A percentile compares a stretch with the other conserved stretches of the same genome.
phyloP scores from a whole-genome alignment of 225 moss, liverwort and hornwort species.

The Polytrichum formosum region DNA sequence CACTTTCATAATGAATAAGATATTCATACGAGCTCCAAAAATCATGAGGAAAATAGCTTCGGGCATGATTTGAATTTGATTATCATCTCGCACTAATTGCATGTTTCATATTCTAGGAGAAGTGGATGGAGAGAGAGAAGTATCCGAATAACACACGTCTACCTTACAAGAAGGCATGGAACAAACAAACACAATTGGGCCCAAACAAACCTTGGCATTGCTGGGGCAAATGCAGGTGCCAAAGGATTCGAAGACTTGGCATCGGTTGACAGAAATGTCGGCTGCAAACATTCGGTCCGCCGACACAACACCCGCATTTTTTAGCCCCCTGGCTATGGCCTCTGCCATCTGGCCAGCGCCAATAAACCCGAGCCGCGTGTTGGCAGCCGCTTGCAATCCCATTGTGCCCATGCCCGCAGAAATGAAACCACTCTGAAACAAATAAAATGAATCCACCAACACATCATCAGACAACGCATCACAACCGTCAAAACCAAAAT shows the following conservation, averaged over 20 bases:
- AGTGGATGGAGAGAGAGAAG: too few species aligned
- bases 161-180: too few species aligned
- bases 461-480: not conserved
- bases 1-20: too few species aligned
- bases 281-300: slow-evolving; percentile 62
- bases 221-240: slow-evolving; percentile 66
- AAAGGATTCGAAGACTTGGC: slow-evolving; percentile 63
- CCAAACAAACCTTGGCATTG: slow-evolving; percentile 54
- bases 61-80: too few species aligned
- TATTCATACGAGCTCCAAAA: too few species aligned
- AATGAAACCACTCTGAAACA: too few species aligned
- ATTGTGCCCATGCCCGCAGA: slow-evolving; percentile 3
- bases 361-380: slow-evolving; percentile 72
- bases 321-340: slow-evolving; percentile 78
- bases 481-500: not conserved
- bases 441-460: not conserved
- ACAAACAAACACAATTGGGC: not conserved
- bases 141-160: too few species aligned
- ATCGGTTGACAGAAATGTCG: slow-evolving; percentile 55
- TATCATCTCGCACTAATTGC: too few species aligned
- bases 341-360: slow-evolving; percentile 97
- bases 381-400: slow-evolving; percentile 50
- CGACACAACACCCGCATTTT: slow-evolving; percentile 57
- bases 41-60: too few species aligned
- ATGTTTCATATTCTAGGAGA: too few species aligned